Evolutionary conservation across 2,329 filamentous ascomycete species (phyloP).

Genomic region (Claviceps sp.): DNA sequence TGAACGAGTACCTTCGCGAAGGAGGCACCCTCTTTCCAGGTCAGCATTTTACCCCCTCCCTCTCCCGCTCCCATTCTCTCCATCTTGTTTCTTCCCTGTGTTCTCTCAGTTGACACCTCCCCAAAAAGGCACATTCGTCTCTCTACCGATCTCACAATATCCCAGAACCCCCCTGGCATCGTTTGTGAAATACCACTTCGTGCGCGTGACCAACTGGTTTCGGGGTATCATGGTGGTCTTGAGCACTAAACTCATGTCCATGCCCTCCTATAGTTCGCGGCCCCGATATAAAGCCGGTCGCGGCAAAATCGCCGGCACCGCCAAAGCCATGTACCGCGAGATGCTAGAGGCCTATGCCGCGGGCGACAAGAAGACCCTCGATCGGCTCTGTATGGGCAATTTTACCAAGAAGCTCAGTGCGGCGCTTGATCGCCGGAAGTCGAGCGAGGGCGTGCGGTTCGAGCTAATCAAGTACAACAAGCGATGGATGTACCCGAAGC

Average conservation of each 20-base stretch:
- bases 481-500: constrained; percentile 26
- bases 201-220: constrained; percentile 21
- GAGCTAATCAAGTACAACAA: constrained; percentile 38
- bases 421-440: constrained; percentile 38
- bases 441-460: constrained; percentile 34
- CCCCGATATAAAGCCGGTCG: constrained; percentile 31
- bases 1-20: constrained; percentile 20
- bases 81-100: not conserved
- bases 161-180: constrained; percentile 16
- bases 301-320: constrained; percentile 33
- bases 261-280: constrained; percentile 26
- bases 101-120: no score
- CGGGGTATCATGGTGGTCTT: constrained; percentile 22
- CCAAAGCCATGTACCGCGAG: constrained; percentile 43
- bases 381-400: constrained; percentile 38
- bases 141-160: constrained; percentile 25
- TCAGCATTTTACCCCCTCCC: constrained; percentile 3
- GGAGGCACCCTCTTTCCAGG: constrained; percentile 23
- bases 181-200: constrained; percentile 24
- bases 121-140: constrained; percentile 32
- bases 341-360: constrained; percentile 49
- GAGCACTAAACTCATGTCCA: constrained; percentile 30
- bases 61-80: not conserved
- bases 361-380: constrained; percentile 38
- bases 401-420: constrained; percentile 37